phyloP scores from a whole-genome alignment of 371 early-diverging fungal genomes.

The Actinomortierella ambigua region DNA sequence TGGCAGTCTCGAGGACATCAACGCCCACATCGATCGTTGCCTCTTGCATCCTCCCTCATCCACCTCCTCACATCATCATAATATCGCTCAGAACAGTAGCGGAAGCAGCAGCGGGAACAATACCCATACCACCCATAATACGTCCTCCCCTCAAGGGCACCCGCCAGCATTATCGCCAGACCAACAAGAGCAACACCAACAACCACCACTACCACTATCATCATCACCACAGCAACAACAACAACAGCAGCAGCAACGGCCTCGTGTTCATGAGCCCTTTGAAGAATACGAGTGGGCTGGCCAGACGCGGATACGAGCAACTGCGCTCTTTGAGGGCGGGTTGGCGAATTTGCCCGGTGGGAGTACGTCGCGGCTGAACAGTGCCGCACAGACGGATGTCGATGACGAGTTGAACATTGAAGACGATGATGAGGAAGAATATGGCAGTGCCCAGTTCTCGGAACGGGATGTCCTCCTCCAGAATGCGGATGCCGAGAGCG shows the following conservation, averaged over 20 bases:
- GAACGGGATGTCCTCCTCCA: conserved; percentile 60
- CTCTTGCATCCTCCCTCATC: conserved; percentile 46
- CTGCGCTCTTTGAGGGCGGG: conserved; percentile 86
- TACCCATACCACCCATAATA: conserved; percentile 13
- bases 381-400: conserved; percentile 62
- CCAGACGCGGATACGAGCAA: conserved; percentile 79
- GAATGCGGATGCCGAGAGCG: conserved; percentile 26
- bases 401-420: conserved; percentile 85
- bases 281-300: conserved; percentile 90
- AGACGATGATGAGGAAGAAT: conserved; percentile 74
- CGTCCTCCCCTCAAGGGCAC: not conserved
- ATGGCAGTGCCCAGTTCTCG: conserved; percentile 75
- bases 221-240: conserved; percentile 2
- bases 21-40: conserved; percentile 75
- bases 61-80: not conserved
- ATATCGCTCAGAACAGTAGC: conserved; percentile 6
- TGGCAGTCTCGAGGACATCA: conserved; percentile 65
- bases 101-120: conserved; percentile 35
- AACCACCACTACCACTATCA: conserved; percentile 2
- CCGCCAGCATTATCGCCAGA: conserved; percentile 10
- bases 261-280: conserved; percentile 44
- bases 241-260: conserved; percentile 10
- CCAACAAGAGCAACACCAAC: conserved; percentile 12
- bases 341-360: conserved; percentile 26
- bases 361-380: not conserved